Evolutionary conservation across 495 filamentous ascomycete genomes (phyloP), one percentile per base, ranked within the genome.

Genomic region (Penicillium soppii): DNA sequence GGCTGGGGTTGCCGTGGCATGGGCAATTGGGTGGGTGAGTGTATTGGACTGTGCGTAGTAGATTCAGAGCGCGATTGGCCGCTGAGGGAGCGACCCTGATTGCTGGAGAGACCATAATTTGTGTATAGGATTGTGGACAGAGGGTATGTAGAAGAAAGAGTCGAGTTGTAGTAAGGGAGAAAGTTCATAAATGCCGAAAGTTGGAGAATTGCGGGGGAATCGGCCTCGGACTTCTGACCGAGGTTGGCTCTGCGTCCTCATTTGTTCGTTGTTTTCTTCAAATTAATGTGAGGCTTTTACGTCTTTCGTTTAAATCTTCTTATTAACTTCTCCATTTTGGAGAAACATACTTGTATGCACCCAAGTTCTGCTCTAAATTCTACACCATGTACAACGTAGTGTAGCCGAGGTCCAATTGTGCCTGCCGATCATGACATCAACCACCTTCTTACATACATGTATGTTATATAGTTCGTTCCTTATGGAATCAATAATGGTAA

Each of bases 1-100:
- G 83, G 21, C 75, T 77, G 30, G 90, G 89, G 66, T 91, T 95
- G 25, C 86, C 84, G 65, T 97, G 94, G 72, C 95, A 97, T 3
- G 95, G 94, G 57, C 95, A 97, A 9, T 78, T 82, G 5, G 91
- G 90, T 1, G 91, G 91, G 68, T 96, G 92, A 0, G 88, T 86
- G 67, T 85, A 95, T 71, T 96, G 91, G 12, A 98, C 79, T 27
- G 94, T 89, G 44, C 89, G 84, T 45, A 97, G 83, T 44, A 97
- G 83, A 61, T 81, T 89, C 54, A 85, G 66, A n/a, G 94, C 92
- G 55, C 87, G 75, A 38, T 81, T 75, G 47, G 92, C 90, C 53
- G 87, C 82, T 59, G 90, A 78, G 50, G 79, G 75, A 50, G 82
- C 73, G 47, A 87, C 74, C 48, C 87, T 77, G 46, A 90, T 73